Evolutionary conservation across 108 stramenopile genomes (phyloP), one percentile per base, ranked within the genome.

Genomic region (Cyclotella distinguenda): DNA sequence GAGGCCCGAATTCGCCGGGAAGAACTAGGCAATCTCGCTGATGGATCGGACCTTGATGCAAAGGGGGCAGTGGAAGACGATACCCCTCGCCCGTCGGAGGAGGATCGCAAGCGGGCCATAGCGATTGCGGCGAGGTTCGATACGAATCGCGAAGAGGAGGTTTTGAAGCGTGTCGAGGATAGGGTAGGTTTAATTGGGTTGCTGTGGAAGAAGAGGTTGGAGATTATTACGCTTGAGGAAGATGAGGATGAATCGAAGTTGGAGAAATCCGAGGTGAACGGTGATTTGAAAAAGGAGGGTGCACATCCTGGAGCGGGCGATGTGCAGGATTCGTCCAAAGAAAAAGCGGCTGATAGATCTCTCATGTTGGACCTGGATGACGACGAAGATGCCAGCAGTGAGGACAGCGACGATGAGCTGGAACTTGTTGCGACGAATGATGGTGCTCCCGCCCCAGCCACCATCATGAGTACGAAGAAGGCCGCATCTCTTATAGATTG

Each of bases 41-140:
- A 57, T 33, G 66, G 16, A 2, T 21, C 33, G 50, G 27, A 19
- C 38, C 30, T 15, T 10, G 18, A 43, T 22, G 44, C 35, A 43
- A 32, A 33, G 6, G 38, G 12, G 32, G n/a, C 71, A 60, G 45
- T 58, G 74, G 67, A 70, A 42, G 19, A 48, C 11, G 40, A 33
- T n/a, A 30, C 18, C 6, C 74, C 74, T n/a, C 27, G 51, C 39
- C 36, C 74, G 10, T 68, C 66, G 12, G 82, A 85, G 65, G 82
- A 86, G 60, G 92, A 93, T 67, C 74, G 82, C 25, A 67, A 80
- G 35, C 74, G 89, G 15, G 85, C 87, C 22, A 82, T 80, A 54
- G 82, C 75, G n/a, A 93, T 93, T 68, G 86, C 89, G 0, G 74
- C 79, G 39, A 75, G 82, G 45, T 88, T 93, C 63, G 84, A 93